Evolutionary conservation across 768 basidiomycete species (phyloP), one percentile per base, ranked within the genome.

Genomic region (Termitomyces sp.): DNA sequence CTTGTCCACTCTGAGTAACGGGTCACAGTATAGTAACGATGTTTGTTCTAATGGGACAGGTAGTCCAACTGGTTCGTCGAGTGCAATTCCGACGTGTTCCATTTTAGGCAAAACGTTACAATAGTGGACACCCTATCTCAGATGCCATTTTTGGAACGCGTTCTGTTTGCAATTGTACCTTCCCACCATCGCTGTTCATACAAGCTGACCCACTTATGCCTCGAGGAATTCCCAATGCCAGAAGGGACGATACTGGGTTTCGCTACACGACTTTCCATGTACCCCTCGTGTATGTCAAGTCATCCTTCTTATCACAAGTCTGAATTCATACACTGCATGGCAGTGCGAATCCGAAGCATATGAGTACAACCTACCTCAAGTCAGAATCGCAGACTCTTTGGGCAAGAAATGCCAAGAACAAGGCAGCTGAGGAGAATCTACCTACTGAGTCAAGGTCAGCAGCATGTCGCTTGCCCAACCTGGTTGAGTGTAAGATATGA

Each of bases 261-360:
- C 82, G 85, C 48, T 93, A 88, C 72, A 93, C 93, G 4, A 77
- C 82, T 15, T 94, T 94, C 72, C 78, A 85, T 72, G 91, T 93
- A 11, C 93, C 92, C 31, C 72, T 90, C 60, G 81, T 85, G 87
- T 91, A 67, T 61, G 81, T 74, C 12, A 30, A 37, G 46, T 16
- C 15, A 12, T 16, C 12, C 48, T 37, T 30, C 6, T 12, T 24
- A 55, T 46, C 53, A 1, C 15, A 11, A 54, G 30, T 49, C 45
- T 42, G 27, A 20, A 42, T 24, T 46, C 20, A 47, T 30, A 39
- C 18, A 42, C 54, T 57, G 52, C 65, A 18, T 61, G 47, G 37
- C 65, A 92, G 89, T 58, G 80, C 85, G 34, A 93, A 92, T 70
- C 89, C 88, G 36, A 94, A 93, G 68, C 88, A 93, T 65, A 80